A percentile compares a stretch with the other conserved stretches of the same genome.
Conservation (phyloP, 73 alveolate genomes). For the Blepharisma stoltei region DNA sequence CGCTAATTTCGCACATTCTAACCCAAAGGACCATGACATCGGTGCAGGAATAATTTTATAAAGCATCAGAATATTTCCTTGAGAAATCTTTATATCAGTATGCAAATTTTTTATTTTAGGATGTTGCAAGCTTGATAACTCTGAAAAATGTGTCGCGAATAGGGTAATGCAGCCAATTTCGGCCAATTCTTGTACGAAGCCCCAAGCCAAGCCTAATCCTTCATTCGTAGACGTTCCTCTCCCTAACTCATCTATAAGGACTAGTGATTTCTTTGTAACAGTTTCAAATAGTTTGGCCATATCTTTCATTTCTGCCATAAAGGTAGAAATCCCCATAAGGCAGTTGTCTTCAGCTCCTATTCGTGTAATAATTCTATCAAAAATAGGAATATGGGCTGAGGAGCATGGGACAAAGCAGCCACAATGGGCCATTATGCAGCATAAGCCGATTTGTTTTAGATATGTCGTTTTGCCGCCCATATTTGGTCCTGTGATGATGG, state of each 20-base stretch:
- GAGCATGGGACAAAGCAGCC: constrained; percentile 93
- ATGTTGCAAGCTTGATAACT: constrained; percentile 81
- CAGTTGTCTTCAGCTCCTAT: constrained; percentile 97
- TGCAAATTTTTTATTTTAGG: constrained; percentile 75
- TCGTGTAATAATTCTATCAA: constrained; percentile 93
- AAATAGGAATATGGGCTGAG: constrained; percentile 82
- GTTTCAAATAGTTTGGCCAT: constrained; percentile 59
- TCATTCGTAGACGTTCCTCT: constrained; percentile 95
- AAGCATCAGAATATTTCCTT: constrained; percentile 45
- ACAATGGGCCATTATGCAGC: constrained; percentile 86
- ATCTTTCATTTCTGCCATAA: constrained; percentile 97
- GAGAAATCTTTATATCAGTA: constrained; percentile 57
- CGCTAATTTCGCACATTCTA: constrained; percentile 35
- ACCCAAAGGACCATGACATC: constrained; percentile 44
- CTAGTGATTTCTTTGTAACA: constrained; percentile 81
- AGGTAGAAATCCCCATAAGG: constrained; percentile 90
- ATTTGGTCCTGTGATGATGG: constrained; percentile 95
- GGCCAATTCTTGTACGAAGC: constrained; percentile 68
- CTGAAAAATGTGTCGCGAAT: constrained; percentile 97
- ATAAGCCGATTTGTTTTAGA: constrained; percentile 88
- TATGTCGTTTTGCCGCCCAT: constrained; percentile 99
- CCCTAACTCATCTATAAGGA: constrained; percentile 96
- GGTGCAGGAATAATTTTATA: constrained; percentile 47
- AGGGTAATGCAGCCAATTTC: constrained; percentile 82
- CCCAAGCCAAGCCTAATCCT: constrained; percentile 64